phyloP scores from a whole-genome alignment of 2,329 filamentous ascomycete species.

The Xylaria sp. region DNA sequence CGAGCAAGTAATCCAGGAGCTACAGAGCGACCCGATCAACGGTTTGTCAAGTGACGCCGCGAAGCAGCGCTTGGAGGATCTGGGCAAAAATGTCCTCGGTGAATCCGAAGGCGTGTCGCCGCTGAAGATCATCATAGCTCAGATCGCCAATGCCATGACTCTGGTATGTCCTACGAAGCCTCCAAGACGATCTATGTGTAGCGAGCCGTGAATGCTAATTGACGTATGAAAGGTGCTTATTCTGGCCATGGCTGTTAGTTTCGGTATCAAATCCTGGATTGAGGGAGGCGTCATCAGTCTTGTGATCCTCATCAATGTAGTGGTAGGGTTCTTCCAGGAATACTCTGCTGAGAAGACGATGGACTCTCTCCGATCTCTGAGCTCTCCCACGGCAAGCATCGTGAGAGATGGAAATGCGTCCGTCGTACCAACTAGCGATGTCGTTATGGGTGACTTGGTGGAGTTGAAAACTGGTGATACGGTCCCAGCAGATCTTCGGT shows the following conservation, averaged over 20 bases:
- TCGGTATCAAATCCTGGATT: conserved; percentile 59
- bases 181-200: background rate
- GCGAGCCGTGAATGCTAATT: background rate
- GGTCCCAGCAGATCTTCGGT: conserved; percentile 50
- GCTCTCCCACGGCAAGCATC: conserved; percentile 55
- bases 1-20: conserved; percentile 55
- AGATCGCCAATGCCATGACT: conserved; percentile 71
- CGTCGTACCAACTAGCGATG: conserved; percentile 58
- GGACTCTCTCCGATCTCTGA: conserved; percentile 56
- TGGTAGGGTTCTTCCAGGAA: conserved; percentile 61
- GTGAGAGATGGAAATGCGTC: conserved; percentile 56
- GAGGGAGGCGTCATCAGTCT: conserved; percentile 60
- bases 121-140: conserved; percentile 63
- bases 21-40: conserved; percentile 58
- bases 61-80: conserved; percentile 56
- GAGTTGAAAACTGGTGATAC: conserved; percentile 58
- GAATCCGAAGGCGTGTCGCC: conserved; percentile 61
- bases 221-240: conserved; percentile 50
- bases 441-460: conserved; percentile 64
- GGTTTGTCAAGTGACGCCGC: conserved; percentile 60
- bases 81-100: conserved; percentile 65
- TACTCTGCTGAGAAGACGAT: conserved; percentile 63
- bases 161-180: conserved; percentile 48
- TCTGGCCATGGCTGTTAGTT: conserved; percentile 58
- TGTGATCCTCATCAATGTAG: conserved; percentile 58